Conservation (phyloP, 805 yeast genomes). For the Grigorovia transvaalensis region DNA sequence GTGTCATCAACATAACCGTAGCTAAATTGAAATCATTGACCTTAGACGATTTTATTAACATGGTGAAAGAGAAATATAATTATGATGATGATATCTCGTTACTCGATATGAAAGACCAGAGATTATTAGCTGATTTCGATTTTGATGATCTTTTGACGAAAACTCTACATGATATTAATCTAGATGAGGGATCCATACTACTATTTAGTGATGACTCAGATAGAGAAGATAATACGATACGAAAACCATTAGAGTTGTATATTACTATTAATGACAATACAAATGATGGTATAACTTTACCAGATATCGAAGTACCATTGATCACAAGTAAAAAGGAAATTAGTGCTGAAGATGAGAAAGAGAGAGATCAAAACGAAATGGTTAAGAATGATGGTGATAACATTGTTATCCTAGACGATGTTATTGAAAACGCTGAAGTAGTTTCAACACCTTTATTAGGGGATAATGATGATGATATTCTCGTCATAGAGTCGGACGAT, state of each 20-base stretch:
- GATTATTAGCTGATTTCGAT: slow-evolving; percentile 72
- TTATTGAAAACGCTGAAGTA: neutral
- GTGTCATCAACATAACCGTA: slow-evolving; percentile 32
- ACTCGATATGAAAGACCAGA: slow-evolving; percentile 31
- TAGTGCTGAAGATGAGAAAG: neutral
- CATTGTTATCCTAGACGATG: slow-evolving; percentile 5
- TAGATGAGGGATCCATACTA: slow-evolving; percentile 51
- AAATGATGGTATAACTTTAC: slow-evolving; percentile 16
- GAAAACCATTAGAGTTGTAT: slow-evolving; percentile 55
- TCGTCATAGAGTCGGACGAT: slow-evolving; percentile 4
- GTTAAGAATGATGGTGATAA: neutral
- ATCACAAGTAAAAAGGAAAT: neutral
- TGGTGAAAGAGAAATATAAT: slow-evolving; percentile 38
- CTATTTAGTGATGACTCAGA: slow-evolving; percentile 78
- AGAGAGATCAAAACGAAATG: slow-evolving; percentile 1
- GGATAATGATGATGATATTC: slow-evolving; percentile 4
- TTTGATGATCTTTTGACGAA: slow-evolving; percentile 65
- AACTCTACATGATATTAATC: slow-evolving; percentile 41
- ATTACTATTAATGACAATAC: slow-evolving; percentile 25
- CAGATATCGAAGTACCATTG: slow-evolving; percentile 12
- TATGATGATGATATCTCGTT: slow-evolving; percentile 34
- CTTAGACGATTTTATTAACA: slow-evolving; percentile 42
- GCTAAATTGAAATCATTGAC: slow-evolving; percentile 25
- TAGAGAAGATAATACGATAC: slow-evolving; percentile 19
- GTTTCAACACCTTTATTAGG: slow-evolving; percentile 3